phyloP scores from a whole-genome alignment of 2,329 filamentous ascomycete genomes.

The Phaeosphaeria sp. region DNA sequence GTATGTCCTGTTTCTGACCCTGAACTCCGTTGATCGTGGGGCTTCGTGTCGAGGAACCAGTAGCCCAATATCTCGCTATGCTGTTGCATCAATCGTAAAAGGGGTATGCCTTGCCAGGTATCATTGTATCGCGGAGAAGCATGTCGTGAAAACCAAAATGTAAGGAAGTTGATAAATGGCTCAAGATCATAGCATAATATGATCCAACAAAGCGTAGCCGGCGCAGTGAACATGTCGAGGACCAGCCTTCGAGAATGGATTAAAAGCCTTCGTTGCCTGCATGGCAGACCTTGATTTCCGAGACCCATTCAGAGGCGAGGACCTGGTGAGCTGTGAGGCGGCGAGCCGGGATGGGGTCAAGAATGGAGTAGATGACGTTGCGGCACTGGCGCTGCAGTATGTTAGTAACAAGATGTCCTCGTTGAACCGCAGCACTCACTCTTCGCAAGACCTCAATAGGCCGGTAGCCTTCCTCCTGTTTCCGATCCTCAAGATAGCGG shows the following conservation, averaged over 20 bases:
- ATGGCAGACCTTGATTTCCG: conserved; percentile 96
- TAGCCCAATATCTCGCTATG: conserved; percentile 42
- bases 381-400: conserved; percentile 82
- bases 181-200: conserved; percentile 24
- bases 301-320: conserved; percentile 97
- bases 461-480: conserved; percentile 93
- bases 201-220: conserved; percentile 13
- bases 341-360: conserved; percentile 90
- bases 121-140: conserved; percentile 37
- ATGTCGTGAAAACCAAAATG: conserved; percentile 29
- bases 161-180: conserved; percentile 26
- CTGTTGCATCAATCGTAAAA: conserved; percentile 44
- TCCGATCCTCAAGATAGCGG: conserved; percentile 88
- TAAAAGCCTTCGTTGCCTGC: conserved; percentile 94
- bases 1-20: conserved; percentile 25
- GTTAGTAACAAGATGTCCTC: conserved; percentile 19
- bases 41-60: conserved; percentile 19
- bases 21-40: conserved; percentile 23
- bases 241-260: conserved; percentile 25
- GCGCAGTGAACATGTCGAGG: conserved; percentile 14
- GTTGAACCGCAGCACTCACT: conserved; percentile 64
- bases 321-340: conserved; percentile 96
- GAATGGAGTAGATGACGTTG: conserved; percentile 98
- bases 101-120: conserved; percentile 47
- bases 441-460: conserved; percentile 95